phyloP scores from a whole-genome alignment of 192 early-diverging fungal genomes.

The Gonapodya prolifera region DNA sequence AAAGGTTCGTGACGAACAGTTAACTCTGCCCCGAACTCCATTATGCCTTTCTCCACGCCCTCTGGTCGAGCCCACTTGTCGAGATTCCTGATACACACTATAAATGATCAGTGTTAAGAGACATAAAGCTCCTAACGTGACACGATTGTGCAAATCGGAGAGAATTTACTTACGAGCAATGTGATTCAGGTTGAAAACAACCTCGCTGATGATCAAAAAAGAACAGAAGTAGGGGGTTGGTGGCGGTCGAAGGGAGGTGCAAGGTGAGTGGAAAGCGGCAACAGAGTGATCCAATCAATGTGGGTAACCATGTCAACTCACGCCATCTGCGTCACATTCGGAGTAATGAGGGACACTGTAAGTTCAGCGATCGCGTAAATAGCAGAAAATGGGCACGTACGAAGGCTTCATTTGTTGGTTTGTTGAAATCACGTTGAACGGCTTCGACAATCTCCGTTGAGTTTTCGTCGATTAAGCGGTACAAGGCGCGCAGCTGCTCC shows the following conservation, averaged over 20 bases:
- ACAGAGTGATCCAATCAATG: too few relatives aligned
- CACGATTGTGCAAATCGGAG: too few relatives aligned
- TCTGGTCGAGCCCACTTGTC: constrained; percentile 41
- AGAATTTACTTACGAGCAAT: background rate
- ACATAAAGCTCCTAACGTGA: too few relatives aligned
- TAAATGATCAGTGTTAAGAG: too few relatives aligned
- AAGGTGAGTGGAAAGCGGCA: too few relatives aligned
- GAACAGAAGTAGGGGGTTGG: background rate
- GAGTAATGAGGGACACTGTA: background rate
- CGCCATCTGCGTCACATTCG: background rate
- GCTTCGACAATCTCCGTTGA: constrained; percentile 38
- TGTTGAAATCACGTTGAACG: constrained; percentile 41
- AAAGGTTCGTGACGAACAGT: constrained; percentile 47
- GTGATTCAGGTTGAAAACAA: background rate
- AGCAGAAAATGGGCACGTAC: background rate
- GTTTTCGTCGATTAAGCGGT: constrained; percentile 27
- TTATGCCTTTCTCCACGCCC: constrained; percentile 8
- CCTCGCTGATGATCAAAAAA: background rate
- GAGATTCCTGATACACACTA: constrained; percentile 18
- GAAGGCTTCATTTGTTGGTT: constrained; percentile 30
- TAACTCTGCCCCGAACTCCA: background rate
- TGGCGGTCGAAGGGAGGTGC: background rate
- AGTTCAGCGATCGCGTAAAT: background rate
- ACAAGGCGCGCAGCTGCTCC: background rate
- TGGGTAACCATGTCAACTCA: background rate